Evolutionary conservation across 2,329 filamentous ascomycete species (phyloP).

Genomic region (Polychaeton citri): DNA sequence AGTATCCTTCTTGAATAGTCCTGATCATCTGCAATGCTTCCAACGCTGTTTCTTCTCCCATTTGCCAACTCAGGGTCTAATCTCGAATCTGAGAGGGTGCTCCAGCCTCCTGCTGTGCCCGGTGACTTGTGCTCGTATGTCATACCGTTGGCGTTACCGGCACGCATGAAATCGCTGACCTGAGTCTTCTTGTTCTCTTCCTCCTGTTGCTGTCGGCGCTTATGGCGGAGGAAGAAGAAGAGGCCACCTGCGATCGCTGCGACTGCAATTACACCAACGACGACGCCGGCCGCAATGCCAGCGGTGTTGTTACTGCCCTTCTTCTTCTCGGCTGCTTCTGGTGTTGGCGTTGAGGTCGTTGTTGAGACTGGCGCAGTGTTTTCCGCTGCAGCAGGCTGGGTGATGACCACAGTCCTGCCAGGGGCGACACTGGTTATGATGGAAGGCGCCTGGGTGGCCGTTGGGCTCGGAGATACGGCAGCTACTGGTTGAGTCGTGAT

Average conservation of each 20-base stretch:
- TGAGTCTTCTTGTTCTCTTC: conserved; percentile 71
- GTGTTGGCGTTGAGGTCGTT: conserved; percentile 37
- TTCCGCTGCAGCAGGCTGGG: conserved; percentile 19
- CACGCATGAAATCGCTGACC: conserved; percentile 56
- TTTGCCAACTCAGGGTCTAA: conserved; percentile 58
- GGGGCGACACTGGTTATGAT: conserved; percentile 19
- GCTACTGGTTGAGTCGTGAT: conserved; percentile 8
- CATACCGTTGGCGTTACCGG: conserved; percentile 27
- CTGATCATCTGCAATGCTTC: conserved; percentile 92
- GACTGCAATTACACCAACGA: conserved; percentile 65
- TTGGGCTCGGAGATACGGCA: conserved; percentile 2
- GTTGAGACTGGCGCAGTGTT: conserved; percentile 35
- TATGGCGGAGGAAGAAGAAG: conserved; percentile 63
- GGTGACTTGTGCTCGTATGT: conserved; percentile 44
- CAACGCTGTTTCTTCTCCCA: conserved; percentile 48
- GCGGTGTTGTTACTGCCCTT: conserved; percentile 45
- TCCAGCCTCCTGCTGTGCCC: conserved; percentile 41
- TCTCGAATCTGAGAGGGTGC: conserved; percentile 65
- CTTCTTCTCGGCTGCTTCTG: not conserved
- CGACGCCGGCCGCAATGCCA: conserved; percentile 75
- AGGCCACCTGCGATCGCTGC: conserved; percentile 52
- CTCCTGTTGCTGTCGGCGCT: conserved; percentile 63
- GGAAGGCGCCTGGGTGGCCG: conserved; percentile 10
- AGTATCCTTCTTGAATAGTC: conserved; percentile 94
- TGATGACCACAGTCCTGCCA: conserved; percentile 22